phyloP scores from a whole-genome alignment of 2,329 filamentous ascomycete genomes.

The Plenodomus biglobosus region DNA sequence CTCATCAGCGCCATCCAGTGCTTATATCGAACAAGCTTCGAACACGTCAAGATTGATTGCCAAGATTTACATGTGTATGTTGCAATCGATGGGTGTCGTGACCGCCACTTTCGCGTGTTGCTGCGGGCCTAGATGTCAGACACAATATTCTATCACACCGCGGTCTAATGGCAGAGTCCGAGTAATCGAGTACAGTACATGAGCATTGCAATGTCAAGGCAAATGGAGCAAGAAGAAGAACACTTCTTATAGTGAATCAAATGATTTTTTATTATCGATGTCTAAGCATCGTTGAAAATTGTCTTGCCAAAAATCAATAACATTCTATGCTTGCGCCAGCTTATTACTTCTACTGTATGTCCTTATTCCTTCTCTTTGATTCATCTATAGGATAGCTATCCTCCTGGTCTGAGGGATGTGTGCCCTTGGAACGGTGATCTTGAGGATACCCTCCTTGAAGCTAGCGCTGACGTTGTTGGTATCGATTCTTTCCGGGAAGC shows the following conservation, averaged over 20 bases:
- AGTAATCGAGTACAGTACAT: no score
- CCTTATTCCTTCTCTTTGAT: background rate
- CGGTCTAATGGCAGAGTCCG: no score
- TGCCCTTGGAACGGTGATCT: constrained; percentile 66
- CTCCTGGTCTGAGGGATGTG: constrained; percentile 28
- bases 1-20: no score
- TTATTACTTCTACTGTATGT: background rate
- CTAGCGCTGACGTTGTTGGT: constrained; percentile 62
- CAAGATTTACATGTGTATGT: background rate
- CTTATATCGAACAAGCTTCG: no score
- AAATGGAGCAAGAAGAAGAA: no score
- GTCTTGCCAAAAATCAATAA: background rate
- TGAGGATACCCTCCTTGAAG: constrained; percentile 67
- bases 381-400: constrained; percentile 32
- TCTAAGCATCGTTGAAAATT: no score
- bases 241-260: no score
- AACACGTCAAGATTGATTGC: background rate
- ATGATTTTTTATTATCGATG: no score
- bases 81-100: no score
- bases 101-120: no score
- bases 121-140: no score
- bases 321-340: background rate
- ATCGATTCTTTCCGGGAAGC: constrained; percentile 66
- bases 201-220: background rate
- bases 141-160: no score